These are phyloP conservation scores for Pseudogymnoascus sp. DNA, from an alignment of 2,329 filamentous ascomycete genomes.

Conservation along the genomic window DNA sequence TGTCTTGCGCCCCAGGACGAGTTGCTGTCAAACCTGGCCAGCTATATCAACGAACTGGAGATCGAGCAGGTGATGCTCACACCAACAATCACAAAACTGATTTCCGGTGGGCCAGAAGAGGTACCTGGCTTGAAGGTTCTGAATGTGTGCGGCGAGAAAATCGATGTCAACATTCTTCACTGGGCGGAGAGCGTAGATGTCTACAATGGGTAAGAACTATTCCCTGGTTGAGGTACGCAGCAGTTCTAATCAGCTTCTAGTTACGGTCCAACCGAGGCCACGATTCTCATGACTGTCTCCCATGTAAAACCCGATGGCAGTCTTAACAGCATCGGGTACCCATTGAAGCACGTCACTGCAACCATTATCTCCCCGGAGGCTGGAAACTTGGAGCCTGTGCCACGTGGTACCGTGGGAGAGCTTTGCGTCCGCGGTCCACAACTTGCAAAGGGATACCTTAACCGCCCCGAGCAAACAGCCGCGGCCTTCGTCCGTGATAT, in stretches of 20 bases:
- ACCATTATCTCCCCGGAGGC: conserved; percentile 31
- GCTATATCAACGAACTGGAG: conserved; percentile 11
- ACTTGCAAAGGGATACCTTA: conserved; percentile 14
- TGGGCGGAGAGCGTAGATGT: conserved; percentile 8
- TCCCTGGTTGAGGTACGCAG: not conserved
- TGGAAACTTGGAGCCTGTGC: conserved; percentile 2
- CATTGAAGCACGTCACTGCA: conserved; percentile 29
- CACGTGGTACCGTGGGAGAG: conserved; percentile 11
- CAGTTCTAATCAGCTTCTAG: not conserved
- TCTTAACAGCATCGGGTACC: not conserved
- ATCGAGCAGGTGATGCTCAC: conserved; percentile 12
- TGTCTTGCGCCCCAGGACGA: conserved; percentile 5
- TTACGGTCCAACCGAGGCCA: conserved; percentile 12
- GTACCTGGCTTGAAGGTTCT: conserved; percentile 11
- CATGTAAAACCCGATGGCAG: conserved; percentile 6
- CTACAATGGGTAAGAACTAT: not conserved
- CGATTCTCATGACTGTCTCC: conserved; percentile 9
- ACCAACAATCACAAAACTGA: conserved; percentile 7
- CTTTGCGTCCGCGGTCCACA: conserved; percentile 11
- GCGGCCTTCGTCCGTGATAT: conserved; percentile 13
- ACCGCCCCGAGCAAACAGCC: conserved; percentile 13
- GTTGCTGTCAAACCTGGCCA: conserved; percentile 5
- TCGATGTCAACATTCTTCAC: conserved; percentile 4
- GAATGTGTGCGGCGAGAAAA: conserved; percentile 11
- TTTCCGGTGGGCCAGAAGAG: conserved; percentile 10